A percentile compares a stretch with the other conserved stretches of the same genome.
phyloP scores from a whole-genome alignment of 148 eudicot genomes.

The Cornus controversa region DNA sequence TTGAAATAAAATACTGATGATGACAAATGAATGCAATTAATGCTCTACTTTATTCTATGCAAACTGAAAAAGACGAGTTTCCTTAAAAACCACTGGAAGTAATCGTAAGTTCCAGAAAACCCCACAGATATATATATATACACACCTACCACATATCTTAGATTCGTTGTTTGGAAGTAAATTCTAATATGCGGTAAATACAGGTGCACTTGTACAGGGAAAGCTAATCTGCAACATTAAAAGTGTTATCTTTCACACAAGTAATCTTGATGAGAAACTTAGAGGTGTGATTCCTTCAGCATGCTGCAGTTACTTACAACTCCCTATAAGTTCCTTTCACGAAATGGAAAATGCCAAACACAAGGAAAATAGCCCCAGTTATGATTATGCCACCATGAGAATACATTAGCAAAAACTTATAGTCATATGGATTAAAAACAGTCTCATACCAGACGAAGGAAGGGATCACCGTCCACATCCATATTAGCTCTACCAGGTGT shows the following conservation, averaged over 20 bases:
- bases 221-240: neutral
- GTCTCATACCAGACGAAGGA: conserved; percentile 47
- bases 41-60: neutral
- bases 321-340: neutral
- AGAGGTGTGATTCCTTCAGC: neutral
- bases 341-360: neutral
- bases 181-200: neutral
- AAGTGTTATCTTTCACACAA: neutral
- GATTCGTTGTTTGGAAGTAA: neutral
- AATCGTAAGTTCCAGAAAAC: neutral
- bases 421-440: neutral
- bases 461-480: conserved; percentile 74
- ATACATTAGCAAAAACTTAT: neutral
- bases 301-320: neutral
- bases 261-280: neutral
- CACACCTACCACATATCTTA: neutral
- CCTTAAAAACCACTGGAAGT: neutral
- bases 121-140: neutral
- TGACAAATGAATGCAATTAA: neutral
- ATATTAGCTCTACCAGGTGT: conserved; percentile 59
- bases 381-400: neutral
- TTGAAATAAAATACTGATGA: neutral
- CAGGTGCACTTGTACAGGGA: neutral
- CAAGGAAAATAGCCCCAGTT: neutral
- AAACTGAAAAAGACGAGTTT: neutral